Evolutionary conservation across 495 filamentous ascomycete species (phyloP).

Genomic region (Astrocystis sublimbata): DNA sequence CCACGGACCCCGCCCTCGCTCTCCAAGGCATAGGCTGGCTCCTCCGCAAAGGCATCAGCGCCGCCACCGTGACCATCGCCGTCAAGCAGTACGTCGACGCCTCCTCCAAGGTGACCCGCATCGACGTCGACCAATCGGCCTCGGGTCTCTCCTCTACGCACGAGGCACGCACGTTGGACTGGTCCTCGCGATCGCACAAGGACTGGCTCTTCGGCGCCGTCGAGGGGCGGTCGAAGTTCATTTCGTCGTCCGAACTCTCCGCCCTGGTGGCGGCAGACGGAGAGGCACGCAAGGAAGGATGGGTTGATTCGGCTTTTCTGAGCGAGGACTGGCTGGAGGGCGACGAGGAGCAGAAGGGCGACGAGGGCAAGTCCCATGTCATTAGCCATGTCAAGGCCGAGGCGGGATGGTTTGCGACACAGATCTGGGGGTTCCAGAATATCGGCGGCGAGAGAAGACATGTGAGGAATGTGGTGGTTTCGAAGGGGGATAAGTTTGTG

Average conservation of each 20-base stretch:
- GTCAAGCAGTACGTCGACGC: constrained; percentile 60
- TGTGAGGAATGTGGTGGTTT: constrained; percentile 63
- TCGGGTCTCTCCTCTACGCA: constrained; percentile 72
- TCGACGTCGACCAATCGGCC: constrained; percentile 78
- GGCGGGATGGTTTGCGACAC: constrained; percentile 59
- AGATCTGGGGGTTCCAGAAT: constrained; percentile 57
- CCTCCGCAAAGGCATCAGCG: constrained; percentile 70
- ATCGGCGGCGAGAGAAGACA: constrained; percentile 64
- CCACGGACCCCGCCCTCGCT: constrained; percentile 68
- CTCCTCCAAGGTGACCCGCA: constrained; percentile 53
- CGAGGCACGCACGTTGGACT: constrained; percentile 74
- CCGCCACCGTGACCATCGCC: constrained; percentile 71
- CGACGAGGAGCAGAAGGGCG: constrained; percentile 51
- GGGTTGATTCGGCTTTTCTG: constrained; percentile 43
- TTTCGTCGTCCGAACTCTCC: constrained; percentile 36
- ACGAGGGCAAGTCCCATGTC: constrained; percentile 50
- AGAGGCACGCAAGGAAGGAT: constrained; percentile 23
- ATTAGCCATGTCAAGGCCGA: constrained; percentile 54
- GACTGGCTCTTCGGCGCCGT: constrained; percentile 83
- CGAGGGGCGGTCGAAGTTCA: constrained; percentile 59
- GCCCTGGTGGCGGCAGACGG: constrained; percentile 16
- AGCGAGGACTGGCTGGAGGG: constrained; percentile 54
- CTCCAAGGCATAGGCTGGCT: constrained; percentile 86
- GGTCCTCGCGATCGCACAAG: constrained; percentile 63
- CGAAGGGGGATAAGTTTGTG: constrained; percentile 62